These are phyloP conservation scores for Hericium rajendrae DNA, from an alignment of 768 basidiomycete genomes.

Conservation along the genomic window DNA sequence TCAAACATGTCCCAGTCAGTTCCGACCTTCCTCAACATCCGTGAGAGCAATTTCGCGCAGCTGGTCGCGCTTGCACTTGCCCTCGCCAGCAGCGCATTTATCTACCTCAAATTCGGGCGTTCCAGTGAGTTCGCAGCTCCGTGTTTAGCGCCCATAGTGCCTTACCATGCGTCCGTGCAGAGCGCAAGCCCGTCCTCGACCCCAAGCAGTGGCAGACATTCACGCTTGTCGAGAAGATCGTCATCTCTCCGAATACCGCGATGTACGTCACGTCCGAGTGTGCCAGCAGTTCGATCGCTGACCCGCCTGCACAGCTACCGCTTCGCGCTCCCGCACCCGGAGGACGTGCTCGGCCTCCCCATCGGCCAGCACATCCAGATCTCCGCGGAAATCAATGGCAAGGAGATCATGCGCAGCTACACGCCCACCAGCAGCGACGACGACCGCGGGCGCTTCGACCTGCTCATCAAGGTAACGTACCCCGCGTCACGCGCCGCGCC, in stretches of 20 bases:
- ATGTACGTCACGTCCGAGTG: conserved; percentile 42
- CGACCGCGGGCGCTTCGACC: conserved; percentile 88
- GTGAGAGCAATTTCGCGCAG: conserved; percentile 29
- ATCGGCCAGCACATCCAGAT: conserved; percentile 95
- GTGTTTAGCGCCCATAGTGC: background rate
- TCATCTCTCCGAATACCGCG: conserved; percentile 92
- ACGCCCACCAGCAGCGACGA: conserved; percentile 94
- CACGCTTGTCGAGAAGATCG: conserved; percentile 69
- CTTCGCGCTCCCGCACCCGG: conserved; percentile 66
- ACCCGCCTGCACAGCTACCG: conserved; percentile 58
- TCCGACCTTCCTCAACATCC: conserved; percentile 21
- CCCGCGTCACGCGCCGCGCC: background rate
- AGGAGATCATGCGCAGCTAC: conserved; percentile 84
- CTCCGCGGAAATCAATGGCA: conserved; percentile 84
- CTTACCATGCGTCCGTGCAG: conserved; percentile 25
- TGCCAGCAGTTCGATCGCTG: conserved; percentile 2
- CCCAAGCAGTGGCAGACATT: conserved; percentile 75
- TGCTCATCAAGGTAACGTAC: conserved; percentile 79
- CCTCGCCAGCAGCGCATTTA: conserved; percentile 35
- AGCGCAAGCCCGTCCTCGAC: conserved; percentile 62
- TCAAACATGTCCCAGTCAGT: conserved; percentile 7
- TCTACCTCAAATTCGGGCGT: conserved; percentile 41
- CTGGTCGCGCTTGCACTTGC: conserved; percentile 44
- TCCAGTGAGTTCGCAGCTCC: conserved; percentile 24
- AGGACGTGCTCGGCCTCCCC: conserved; percentile 84